These are phyloP conservation scores for Agaricus sinodeliciosus DNA, from an alignment of 768 basidiomycete species.

Conservation along the genomic window DNA sequence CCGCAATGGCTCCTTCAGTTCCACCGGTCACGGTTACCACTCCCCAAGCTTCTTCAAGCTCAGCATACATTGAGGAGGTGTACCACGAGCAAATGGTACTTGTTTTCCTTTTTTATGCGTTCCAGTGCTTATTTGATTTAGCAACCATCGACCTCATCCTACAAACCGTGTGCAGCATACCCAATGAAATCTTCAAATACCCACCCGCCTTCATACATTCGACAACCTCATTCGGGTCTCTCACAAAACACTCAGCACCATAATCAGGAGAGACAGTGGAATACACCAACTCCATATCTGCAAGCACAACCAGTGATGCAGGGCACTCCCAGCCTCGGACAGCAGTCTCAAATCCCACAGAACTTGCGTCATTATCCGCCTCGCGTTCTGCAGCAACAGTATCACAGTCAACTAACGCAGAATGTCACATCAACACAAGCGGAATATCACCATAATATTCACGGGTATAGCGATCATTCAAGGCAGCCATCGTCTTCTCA, in stretches of 20 bases:
- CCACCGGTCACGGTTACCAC: background rate
- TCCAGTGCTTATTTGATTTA: background rate
- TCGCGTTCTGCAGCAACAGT: background rate
- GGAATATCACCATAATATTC: background rate
- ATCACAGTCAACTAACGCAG: background rate
- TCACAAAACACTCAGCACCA: background rate
- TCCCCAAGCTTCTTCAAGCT: background rate
- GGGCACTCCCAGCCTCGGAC: background rate
- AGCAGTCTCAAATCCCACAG: background rate
- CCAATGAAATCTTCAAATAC: background rate
- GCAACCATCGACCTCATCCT: background rate
- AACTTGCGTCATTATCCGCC: background rate
- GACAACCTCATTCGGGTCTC: background rate
- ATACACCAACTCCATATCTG: background rate
- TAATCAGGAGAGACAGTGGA: background rate
- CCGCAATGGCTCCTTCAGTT: background rate
- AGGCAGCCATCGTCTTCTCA: background rate
- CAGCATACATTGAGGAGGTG: conserved; percentile 8
- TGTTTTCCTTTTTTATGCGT: background rate
- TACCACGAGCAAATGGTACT: conserved; percentile 16
- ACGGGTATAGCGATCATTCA: background rate
- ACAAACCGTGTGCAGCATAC: background rate
- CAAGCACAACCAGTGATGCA: background rate
- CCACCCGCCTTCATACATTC: background rate
- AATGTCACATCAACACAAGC: background rate